Evolutionary conservation across 495 filamentous ascomycete species (phyloP).

Genomic region (Penicillium salamii): DNA sequence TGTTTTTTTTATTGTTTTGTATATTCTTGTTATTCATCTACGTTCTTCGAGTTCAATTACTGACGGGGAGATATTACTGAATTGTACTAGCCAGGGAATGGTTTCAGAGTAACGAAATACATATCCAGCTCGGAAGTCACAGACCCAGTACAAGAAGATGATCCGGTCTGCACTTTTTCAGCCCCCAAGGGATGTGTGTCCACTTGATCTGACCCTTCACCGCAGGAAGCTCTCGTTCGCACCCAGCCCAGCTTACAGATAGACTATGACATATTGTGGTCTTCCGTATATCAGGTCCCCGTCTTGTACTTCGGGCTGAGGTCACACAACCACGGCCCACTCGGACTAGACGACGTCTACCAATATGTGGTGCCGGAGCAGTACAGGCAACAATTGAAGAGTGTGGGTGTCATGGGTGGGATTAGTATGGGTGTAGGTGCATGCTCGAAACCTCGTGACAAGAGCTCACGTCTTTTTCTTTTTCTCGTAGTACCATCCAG

Average conservation of each 20-base stretch:
- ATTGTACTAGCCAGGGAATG: conserved; percentile 23
- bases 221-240: conserved; percentile 44
- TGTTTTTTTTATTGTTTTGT: too few relatives aligned
- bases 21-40: too few relatives aligned
- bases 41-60: neutral
- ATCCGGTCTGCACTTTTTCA: conserved; percentile 30
- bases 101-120: conserved; percentile 38
- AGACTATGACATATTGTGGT: conserved; percentile 54
- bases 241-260: conserved; percentile 33
- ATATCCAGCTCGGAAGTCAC: conserved; percentile 10
- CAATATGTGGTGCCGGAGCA: conserved; percentile 63
- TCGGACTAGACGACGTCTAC: conserved; percentile 68
- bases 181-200: conserved; percentile 6
- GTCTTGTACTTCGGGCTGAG: conserved; percentile 55
- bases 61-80: conserved; percentile 6
- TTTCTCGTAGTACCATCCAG: conserved; percentile 68
- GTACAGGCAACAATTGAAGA: conserved; percentile 54
- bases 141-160: conserved; percentile 24
- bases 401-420: conserved; percentile 65
- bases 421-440: conserved; percentile 72
- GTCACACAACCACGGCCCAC: conserved; percentile 57
- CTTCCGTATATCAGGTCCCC: conserved; percentile 49
- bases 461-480: conserved; percentile 38
- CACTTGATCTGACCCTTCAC: conserved; percentile 20
- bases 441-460: conserved; percentile 9